Evolutionary conservation across 169 alveolate species (phyloP), one percentile per base, ranked within the genome.

Genomic region (Plasmodium yoelii): DNA sequence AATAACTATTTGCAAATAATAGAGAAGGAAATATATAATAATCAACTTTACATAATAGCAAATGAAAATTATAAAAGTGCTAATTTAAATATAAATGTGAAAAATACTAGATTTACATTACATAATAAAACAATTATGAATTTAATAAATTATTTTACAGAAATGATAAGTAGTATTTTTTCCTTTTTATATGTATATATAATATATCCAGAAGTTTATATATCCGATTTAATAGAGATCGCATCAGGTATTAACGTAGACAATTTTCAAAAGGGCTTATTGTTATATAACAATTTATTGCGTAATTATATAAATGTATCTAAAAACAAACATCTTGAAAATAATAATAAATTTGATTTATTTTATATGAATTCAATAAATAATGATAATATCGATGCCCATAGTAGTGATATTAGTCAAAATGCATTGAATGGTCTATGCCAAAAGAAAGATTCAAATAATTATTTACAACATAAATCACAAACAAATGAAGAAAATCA

Each of bases 1-100:
- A 82, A 67, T 42, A 55, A 67, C 6, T 10, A 39, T 44, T 12
- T 67, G 15, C 22, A 82, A 39, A 82, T 18, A 19, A 0, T 82
- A 47, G 4, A 56, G 15, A 26, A 67, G 9, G 65, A 53, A 55
- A 55, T 82, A 82, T 82, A 82, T 82, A 82, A 82, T 67, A 67
- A 82, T 82, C 90, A 82, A 34, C 26, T 82, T 47, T 82, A 55
- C 60, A 9, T 82, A 2, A 82, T 82, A 28, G 90, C 73, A 82
- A 53, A 82, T 65, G 90, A 82, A 59, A 47, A 70, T 46, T 10
- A 51, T 15, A 82, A 82, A 15, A 26, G 57, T 53, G 53, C 68
- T 26, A 49, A 82, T 59, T 55, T 82, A 13, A 13, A 18, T 55
- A 39, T 55, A 26, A 64, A 82, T 18, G 1, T 82, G 13, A 82